Evolutionary conservation across 768 basidiomycete species (phyloP).

Genomic region (Chalciporus pseudorubinellus): DNA sequence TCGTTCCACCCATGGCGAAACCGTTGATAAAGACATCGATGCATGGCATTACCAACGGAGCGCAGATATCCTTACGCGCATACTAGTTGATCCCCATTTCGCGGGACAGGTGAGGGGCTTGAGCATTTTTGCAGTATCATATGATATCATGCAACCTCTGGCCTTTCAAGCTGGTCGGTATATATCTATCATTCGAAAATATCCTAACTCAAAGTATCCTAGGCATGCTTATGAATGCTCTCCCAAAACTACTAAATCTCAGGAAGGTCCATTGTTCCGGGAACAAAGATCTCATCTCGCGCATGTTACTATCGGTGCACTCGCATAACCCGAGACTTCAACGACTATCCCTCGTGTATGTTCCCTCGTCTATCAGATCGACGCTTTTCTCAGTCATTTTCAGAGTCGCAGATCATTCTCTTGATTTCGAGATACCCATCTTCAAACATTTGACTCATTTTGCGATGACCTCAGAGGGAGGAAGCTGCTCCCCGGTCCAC

Average conservation of each 20-base stretch:
- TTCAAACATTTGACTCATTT: constrained; percentile 60
- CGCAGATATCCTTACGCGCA: constrained; percentile 67
- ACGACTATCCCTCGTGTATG: constrained; percentile 56
- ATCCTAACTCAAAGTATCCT: not conserved
- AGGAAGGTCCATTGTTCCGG: constrained; percentile 62
- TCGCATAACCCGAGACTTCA: constrained; percentile 49
- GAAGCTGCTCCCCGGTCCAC: constrained; percentile 38
- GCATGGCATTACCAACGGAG: constrained; percentile 55
- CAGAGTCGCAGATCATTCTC: constrained; percentile 37
- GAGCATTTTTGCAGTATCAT: constrained; percentile 53
- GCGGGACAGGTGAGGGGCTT: constrained; percentile 56
- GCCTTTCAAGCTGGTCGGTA: constrained; percentile 62
- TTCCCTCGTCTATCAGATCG: not conserved
- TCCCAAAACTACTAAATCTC: constrained; percentile 60
- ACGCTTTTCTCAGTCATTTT: not conserved
- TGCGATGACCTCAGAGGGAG: constrained; percentile 48
- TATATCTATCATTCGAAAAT: not conserved
- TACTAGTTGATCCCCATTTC: constrained; percentile 59
- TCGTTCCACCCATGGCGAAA: constrained; percentile 13
- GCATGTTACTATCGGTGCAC: constrained; percentile 54
- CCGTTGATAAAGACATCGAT: constrained; percentile 36
- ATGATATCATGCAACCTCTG: constrained; percentile 48
- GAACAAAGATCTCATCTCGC: constrained; percentile 48
- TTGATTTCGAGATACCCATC: constrained; percentile 46
- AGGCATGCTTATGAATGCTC: constrained; percentile 70